Percentiles rank a stretch among this genome's conserved stretches.
Conservation (phyloP, 257 asterid genomes). For the Nicotiana knightiana region DNA sequence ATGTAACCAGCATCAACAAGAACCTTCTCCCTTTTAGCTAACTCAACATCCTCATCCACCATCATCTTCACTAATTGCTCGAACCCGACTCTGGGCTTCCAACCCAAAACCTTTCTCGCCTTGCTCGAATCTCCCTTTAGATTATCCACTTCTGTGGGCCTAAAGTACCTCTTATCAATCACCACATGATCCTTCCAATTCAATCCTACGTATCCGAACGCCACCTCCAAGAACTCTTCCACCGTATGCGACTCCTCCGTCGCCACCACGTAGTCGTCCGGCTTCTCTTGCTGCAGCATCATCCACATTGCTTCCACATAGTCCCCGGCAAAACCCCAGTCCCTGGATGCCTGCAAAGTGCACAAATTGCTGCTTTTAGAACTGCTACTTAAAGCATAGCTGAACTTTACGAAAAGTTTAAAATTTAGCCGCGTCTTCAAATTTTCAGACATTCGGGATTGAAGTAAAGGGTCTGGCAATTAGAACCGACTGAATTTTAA, state of each 20-base stretch:
- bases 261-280: slow-evolving; percentile 95
- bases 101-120: slow-evolving; percentile 72
- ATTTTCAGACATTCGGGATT: too few relatives aligned
- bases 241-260: slow-evolving; percentile 92
- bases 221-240: slow-evolving; percentile 66
- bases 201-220: slow-evolving; percentile 75
- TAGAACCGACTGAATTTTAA: too few relatives aligned
- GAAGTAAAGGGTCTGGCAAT: too few relatives aligned
- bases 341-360: slow-evolving; percentile 62
- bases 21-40: slow-evolving; percentile 93
- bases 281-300: slow-evolving; percentile 93
- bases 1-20: slow-evolving; percentile 95
- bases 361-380: too few relatives aligned
- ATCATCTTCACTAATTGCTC: slow-evolving; percentile 92
- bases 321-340: slow-evolving; percentile 96
- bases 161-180: slow-evolving; percentile 74
- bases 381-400: too few relatives aligned
- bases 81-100: slow-evolving; percentile 88
- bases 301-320: slow-evolving; percentile 99
- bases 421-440: too few relatives aligned
- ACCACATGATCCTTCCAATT: slow-evolving; percentile 86
- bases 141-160: slow-evolving; percentile 91
- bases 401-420: too few relatives aligned
- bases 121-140: slow-evolving; percentile 76
- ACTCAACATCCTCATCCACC: slow-evolving; percentile 89